Evolutionary conservation across 352 stramenopile species (phyloP), one percentile per base, ranked within the genome.

Genomic region (Globisporangium orthogonon): DNA sequence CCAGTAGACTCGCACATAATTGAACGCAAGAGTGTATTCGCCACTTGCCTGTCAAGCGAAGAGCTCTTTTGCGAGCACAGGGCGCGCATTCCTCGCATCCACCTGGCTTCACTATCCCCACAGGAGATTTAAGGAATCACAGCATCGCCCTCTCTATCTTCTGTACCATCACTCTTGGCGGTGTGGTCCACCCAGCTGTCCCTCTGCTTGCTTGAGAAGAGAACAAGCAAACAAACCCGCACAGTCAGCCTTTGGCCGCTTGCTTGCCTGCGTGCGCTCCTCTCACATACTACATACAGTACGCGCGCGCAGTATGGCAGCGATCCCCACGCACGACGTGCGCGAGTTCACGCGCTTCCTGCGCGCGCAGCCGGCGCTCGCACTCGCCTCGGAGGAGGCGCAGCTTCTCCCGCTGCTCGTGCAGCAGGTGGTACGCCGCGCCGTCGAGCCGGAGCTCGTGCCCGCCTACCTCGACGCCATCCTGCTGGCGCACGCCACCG

Each of bases 401-500:
- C 50, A 41, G 39, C 51, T 59, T 17, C 52, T 54, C n/a, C 46
- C 51, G 28, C 52, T 64, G 51, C 58, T 64, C 51, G 29, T 59
- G 17, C 58, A 64, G 39, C 58, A 64, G 45, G 58, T 64, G 18
- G 58, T 64, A 44, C 52, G 52, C 35, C 58, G 58, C 40, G 52
- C 57, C 7, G 53, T 62, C 41, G 57, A 62, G 31, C 57, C 57
- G n/a, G 70, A 75, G 9, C n/a, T 59, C 3, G 33, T 83, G 7
- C 39, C 47, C 0, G 59, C 39, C 15, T 86, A 73, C 49, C 55
- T 86, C 9, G 75, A 87, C 46, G 71, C 73, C n/a, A 78, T 86
- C 58, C 49, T 87, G 60, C 56, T 81, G 55, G 70, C 74, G 4
- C 64, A 70, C 41, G 59, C 54, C 39, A 64, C 58, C 31, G 37